Conservation (phyloP, 2,329 filamentous ascomycete genomes). For the Xylariomycetidae sp. region DNA sequence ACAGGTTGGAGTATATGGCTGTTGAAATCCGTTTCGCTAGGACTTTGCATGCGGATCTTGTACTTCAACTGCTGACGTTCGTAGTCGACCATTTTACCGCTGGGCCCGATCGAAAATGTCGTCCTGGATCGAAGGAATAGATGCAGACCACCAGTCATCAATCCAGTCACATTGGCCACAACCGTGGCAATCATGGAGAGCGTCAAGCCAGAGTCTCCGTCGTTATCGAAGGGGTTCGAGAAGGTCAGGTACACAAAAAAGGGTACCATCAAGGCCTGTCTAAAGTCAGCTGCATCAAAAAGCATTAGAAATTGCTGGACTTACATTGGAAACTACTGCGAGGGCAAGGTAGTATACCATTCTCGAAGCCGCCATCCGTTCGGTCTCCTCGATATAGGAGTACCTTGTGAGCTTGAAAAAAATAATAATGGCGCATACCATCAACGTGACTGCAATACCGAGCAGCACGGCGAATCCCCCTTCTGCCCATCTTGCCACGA, state of each 20-base stretch:
- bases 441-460: constrained; percentile 42
- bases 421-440: constrained; percentile 45
- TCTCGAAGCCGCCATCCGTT: constrained; percentile 58
- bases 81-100: constrained; percentile 39
- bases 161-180: constrained; percentile 58
- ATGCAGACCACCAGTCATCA: constrained; percentile 60
- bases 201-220: constrained; percentile 39
- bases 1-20: constrained; percentile 31
- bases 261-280: constrained; percentile 52
- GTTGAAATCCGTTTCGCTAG: constrained; percentile 22
- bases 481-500: constrained; percentile 54
- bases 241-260: constrained; percentile 57
- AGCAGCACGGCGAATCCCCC: constrained; percentile 50
- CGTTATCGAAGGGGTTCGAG: constrained; percentile 27
- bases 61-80: constrained; percentile 39
- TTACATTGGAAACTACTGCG: constrained; percentile 51
- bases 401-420: constrained; percentile 52
- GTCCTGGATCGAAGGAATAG: constrained; percentile 61
- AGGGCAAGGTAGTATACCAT: constrained; percentile 64
- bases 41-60: constrained; percentile 15
- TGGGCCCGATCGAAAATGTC: constrained; percentile 46
- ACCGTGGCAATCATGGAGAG: constrained; percentile 60
- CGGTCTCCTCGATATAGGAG: constrained; percentile 48
- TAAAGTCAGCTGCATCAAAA: constrained; percentile 18
- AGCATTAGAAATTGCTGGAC: constrained; percentile 16